Evolutionary conservation across 768 basidiomycete species (phyloP).

Genomic region (Collybia nuda): DNA sequence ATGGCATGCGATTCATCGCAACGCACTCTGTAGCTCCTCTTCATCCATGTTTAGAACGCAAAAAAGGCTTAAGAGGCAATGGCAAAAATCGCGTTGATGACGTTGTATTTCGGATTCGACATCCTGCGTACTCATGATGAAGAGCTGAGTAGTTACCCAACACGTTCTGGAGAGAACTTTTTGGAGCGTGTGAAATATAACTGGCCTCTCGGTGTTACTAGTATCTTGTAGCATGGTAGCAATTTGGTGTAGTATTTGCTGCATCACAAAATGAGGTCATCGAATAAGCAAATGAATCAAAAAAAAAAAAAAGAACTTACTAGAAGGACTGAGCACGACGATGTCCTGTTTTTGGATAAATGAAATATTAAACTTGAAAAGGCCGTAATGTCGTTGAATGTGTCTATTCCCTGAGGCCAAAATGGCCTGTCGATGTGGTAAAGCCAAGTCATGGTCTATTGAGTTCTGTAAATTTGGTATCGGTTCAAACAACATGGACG

Average conservation of each 20-base stretch:
- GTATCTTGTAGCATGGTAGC: conserved; percentile 8
- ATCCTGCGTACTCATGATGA: conserved; percentile 16
- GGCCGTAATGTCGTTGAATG: background rate
- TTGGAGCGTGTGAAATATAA: too few relatives aligned
- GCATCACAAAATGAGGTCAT: background rate
- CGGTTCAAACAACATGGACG: background rate
- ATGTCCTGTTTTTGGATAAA: conserved; percentile 1
- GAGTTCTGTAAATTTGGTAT: background rate
- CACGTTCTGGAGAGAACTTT: conserved; percentile 27
- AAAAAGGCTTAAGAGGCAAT: conserved; percentile 28
- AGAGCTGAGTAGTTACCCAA: conserved; percentile 21
- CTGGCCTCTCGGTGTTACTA: background rate
- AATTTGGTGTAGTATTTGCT: conserved; percentile 27
- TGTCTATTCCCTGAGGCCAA: conserved; percentile 2
- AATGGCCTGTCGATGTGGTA: conserved; percentile 33
- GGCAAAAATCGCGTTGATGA: conserved; percentile 20
- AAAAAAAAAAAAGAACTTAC: conserved; percentile 1
- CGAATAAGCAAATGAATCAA: background rate
- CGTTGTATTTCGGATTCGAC: conserved; percentile 10
- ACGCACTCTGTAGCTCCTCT: conserved; percentile 22
- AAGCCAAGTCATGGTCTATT: conserved; percentile 56
- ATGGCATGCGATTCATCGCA: background rate
- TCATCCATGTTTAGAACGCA: conserved; percentile 17
- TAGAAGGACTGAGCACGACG: conserved; percentile 4
- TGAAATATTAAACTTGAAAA: conserved; percentile 1